Conservation (phyloP, 2,329 filamentous ascomycete genomes). For the Beauveria asiatica region DNA sequence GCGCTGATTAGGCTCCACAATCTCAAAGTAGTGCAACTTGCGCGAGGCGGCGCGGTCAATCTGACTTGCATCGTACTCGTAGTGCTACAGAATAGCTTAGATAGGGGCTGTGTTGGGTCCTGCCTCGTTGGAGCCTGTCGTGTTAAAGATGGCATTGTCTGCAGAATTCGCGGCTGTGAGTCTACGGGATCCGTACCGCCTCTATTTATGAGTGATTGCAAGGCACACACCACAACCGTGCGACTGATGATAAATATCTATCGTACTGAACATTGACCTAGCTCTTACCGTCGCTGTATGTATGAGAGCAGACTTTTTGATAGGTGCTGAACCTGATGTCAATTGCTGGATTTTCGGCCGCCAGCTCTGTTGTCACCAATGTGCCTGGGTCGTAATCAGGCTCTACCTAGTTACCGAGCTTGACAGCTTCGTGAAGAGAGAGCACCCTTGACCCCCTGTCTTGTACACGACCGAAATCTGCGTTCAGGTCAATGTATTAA, state of each 20-base stretch:
- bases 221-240: not conserved
- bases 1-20: constrained; percentile 27
- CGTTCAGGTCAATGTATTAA: too few relatives aligned
- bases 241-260: not conserved
- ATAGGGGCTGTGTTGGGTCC: not conserved
- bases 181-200: not conserved
- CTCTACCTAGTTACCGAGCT: too few relatives aligned
- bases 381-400: too few relatives aligned
- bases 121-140: not conserved
- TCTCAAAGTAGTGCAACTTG: constrained; percentile 16
- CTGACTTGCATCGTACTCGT: not conserved
- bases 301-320: too few relatives aligned
- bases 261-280: too few relatives aligned
- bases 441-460: too few relatives aligned
- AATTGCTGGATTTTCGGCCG: too few relatives aligned
- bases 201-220: not conserved
- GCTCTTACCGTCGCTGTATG: too few relatives aligned
- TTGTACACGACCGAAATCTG: not conserved
- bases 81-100: not conserved
- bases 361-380: too few relatives aligned
- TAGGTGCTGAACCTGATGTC: too few relatives aligned
- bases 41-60: constrained; percentile 8
- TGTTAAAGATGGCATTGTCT: not conserved
- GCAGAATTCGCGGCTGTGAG: not conserved
- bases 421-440: too few relatives aligned